These are phyloP conservation scores for Hypoxylon subgilvum DNA, from an alignment of 495 filamentous ascomycete species.

Conservation along the genomic window DNA sequence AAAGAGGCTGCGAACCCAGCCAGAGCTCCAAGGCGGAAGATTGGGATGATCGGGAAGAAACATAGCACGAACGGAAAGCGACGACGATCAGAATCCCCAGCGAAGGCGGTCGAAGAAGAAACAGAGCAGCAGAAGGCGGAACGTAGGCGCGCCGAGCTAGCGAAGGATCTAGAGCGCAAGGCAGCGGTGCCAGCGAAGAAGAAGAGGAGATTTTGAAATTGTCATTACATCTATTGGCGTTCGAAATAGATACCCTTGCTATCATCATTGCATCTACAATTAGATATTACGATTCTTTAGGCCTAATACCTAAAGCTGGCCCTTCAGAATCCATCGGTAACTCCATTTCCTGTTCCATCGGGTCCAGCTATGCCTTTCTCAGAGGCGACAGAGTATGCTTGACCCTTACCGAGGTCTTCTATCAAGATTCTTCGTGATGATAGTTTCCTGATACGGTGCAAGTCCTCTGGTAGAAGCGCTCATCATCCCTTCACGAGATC, in stretches of 20 bases:
- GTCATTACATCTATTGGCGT: background rate
- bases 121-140: constrained; percentile 61
- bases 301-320: no score
- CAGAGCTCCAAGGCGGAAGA: constrained; percentile 27
- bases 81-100: constrained; percentile 17
- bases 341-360: no score
- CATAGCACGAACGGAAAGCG: constrained; percentile 29
- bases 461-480: no score
- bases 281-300: background rate
- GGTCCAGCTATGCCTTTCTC: no score
- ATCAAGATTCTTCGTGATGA: no score
- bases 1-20: constrained; percentile 33
- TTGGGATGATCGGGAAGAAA: constrained; percentile 47
- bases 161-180: constrained; percentile 68
- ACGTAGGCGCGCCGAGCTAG: constrained; percentile 67
- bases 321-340: no score
- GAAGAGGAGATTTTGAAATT: constrained; percentile 65
- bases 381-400: no score
- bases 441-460: no score
- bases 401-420: no score
- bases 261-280: constrained; percentile 5
- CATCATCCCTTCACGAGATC: no score
- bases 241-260: constrained; percentile 27
- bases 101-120: constrained; percentile 22
- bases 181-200: constrained; percentile 69